Conservation (phyloP, 257 asterid genomes). For the Ajuga chamaepitys region DNA sequence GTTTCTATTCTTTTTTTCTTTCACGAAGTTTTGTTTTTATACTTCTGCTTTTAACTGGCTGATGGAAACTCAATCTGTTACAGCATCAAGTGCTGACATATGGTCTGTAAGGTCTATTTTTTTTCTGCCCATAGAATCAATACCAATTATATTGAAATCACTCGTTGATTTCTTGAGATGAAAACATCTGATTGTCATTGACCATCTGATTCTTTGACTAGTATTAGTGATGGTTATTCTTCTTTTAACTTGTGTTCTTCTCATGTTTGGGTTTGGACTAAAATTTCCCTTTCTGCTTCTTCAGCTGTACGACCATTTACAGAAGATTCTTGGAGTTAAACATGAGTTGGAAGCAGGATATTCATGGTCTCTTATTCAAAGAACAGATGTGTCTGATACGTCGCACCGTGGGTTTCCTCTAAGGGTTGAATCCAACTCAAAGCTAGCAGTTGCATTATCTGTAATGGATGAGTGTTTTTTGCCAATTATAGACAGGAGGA, state of each 20-base stretch:
- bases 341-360: slow-evolving; percentile 78
- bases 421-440: slow-evolving; percentile 86
- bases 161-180: background rate
- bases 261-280: slow-evolving; percentile 2
- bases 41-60: background rate
- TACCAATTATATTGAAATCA: background rate
- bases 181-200: background rate
- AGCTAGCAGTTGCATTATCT: slow-evolving; percentile 69
- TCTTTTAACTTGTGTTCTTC: background rate
- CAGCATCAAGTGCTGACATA: background rate
- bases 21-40: background rate
- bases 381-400: slow-evolving; percentile 59
- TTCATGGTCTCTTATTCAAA: slow-evolving; percentile 82
- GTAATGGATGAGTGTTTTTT: slow-evolving; percentile 87
- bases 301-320: slow-evolving; percentile 67
- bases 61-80: background rate
- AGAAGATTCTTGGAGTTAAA: slow-evolving; percentile 78
- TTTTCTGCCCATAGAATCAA: background rate
- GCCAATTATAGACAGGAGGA: slow-evolving; percentile 80
- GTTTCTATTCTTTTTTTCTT: background rate
- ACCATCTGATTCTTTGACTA: background rate
- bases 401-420: slow-evolving; percentile 55
- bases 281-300: slow-evolving; percentile 15
- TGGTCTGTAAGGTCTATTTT: background rate
- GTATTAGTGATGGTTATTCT: background rate